Evolutionary conservation across 164 flowering plant genomes (phyloP), one percentile per base, ranked within the genome.

Genomic region (Vitis labrusca): DNA sequence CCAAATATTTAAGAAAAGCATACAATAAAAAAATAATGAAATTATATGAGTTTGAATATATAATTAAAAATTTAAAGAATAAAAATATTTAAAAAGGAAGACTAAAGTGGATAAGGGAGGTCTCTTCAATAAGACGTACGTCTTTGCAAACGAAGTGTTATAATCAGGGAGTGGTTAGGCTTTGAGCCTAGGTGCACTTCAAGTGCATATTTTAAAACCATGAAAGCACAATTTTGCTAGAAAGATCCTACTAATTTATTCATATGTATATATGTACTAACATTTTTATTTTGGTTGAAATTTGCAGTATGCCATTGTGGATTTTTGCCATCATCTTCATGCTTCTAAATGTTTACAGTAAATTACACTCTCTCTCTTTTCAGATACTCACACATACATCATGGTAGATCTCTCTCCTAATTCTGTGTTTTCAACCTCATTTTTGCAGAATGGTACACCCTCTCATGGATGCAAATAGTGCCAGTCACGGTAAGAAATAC

Each of bases 281-380:
- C 49, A 5, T 8, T 8, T 52, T 60, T 27, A 15, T 49, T 62
- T 64, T 51, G 50, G 30, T 67, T 37, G 44, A 37, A 37, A 37
- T 71, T 53, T 67, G 73, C 85, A 88, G 96, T 73, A 47, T 80
- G 13, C 86, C 90, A 2, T 74, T 89, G 1, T 91, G 93, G 96
- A 10, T 66, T 64, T 82, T 79, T 44, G 84, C 89, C 0, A 56
- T 86, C 58, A 9, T 87, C 48, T 86, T 85, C 66, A 61, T 83
- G 82, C 78, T 91, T 56, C 67, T 88, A 3, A 91, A 91, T 60
- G 81, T 89, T 37, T 77, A 85, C 70, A 66, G 93, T 89, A 77
- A 78, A 78, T 61, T 10, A 32, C 27, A 23, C 47, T 56, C n/a
- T 32, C 61, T 37, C 12, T 61, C 60, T 59, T 19, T 51, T 10